Evolutionary conservation across 768 basidiomycete species (phyloP).

Genomic region (Boletus barrowsii): DNA sequence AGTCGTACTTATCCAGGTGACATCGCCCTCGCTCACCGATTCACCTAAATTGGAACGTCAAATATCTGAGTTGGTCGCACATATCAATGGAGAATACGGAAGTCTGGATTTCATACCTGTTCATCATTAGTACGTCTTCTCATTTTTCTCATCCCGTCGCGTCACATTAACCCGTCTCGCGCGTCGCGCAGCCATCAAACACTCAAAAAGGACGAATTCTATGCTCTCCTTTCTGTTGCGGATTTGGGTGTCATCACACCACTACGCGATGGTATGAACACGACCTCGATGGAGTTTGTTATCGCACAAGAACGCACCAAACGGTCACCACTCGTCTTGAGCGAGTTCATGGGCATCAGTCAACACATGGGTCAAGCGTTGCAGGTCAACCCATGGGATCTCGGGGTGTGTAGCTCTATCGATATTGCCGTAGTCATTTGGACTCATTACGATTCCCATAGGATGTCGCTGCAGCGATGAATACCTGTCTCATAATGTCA

Average conservation of each 20-base stretch:
- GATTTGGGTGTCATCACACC: conserved; percentile 95
- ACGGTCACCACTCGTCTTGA: conserved; percentile 83
- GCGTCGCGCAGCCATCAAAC: conserved; percentile 77
- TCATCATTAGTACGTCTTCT: conserved; percentile 84
- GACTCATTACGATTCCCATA: conserved; percentile 23
- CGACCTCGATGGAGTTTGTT: conserved; percentile 96
- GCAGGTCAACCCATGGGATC: conserved; percentile 94
- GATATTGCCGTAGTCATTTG: not conserved
- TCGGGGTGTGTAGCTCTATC: conserved; percentile 55
- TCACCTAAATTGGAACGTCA: conserved; percentile 91
- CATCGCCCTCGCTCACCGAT: conserved; percentile 88
- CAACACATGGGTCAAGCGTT: conserved; percentile 87
- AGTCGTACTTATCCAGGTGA: conserved; percentile 79
- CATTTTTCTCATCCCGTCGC: not conserved
- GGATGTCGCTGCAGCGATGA: conserved; percentile 89
- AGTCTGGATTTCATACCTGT: conserved; percentile 94
- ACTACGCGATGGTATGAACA: conserved; percentile 98
- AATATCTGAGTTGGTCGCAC: conserved; percentile 89
- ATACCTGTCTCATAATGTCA: conserved; percentile 82
- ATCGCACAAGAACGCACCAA: conserved; percentile 87
- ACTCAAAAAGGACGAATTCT: conserved; percentile 97
- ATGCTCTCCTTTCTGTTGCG: conserved; percentile 88
- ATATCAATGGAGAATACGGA: conserved; percentile 95
- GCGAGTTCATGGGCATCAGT: conserved; percentile 98
- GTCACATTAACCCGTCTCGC: not conserved